These are phyloP conservation scores for Pseudohyphozyma bogoriensis DNA, from an alignment of 768 basidiomycete species.

Conservation along the genomic window DNA sequence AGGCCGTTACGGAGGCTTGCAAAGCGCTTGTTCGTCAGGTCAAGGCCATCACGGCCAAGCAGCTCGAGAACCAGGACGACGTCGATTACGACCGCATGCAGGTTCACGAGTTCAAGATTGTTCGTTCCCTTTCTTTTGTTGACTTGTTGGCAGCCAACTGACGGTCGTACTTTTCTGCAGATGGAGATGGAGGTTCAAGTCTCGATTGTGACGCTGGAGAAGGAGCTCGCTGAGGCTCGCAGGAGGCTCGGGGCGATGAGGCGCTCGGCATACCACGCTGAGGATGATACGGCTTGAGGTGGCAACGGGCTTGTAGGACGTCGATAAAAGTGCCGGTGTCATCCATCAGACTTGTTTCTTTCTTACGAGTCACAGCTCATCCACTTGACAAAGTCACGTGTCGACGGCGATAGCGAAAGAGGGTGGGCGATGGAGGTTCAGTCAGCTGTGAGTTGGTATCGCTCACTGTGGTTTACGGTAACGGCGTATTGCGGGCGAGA, in stretches of 20 bases:
- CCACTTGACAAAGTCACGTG: too few relatives aligned
- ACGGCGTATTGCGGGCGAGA: too few relatives aligned
- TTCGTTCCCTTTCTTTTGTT: conserved; percentile 15
- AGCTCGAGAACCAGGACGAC: conserved; percentile 60
- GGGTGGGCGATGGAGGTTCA: too few relatives aligned
- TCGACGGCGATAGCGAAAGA: too few relatives aligned
- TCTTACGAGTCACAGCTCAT: too few relatives aligned
- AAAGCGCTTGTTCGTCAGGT: conserved; percentile 92
- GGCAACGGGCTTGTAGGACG: too few relatives aligned
- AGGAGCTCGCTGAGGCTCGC: conserved; percentile 7
- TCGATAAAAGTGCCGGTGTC: too few relatives aligned
- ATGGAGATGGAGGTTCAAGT: conserved; percentile 99
- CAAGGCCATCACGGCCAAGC: conserved; percentile 81
- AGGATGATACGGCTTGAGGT: too few relatives aligned
- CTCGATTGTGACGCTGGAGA: conserved; percentile 78
- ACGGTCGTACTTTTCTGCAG: neutral
- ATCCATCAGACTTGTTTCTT: too few relatives aligned
- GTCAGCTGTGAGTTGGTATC: too few relatives aligned
- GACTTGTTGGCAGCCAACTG: neutral
- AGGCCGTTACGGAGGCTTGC: conserved; percentile 95
- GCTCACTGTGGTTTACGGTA: too few relatives aligned
- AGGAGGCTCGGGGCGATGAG: conserved; percentile 30
- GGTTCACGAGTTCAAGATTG: conserved; percentile 84
- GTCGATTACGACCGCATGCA: conserved; percentile 86
- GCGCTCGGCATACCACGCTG: conserved; percentile 24